These are phyloP conservation scores for Entomortierella beljakovae DNA, from an alignment of 192 early-diverging fungal species.

Conservation along the genomic window DNA sequence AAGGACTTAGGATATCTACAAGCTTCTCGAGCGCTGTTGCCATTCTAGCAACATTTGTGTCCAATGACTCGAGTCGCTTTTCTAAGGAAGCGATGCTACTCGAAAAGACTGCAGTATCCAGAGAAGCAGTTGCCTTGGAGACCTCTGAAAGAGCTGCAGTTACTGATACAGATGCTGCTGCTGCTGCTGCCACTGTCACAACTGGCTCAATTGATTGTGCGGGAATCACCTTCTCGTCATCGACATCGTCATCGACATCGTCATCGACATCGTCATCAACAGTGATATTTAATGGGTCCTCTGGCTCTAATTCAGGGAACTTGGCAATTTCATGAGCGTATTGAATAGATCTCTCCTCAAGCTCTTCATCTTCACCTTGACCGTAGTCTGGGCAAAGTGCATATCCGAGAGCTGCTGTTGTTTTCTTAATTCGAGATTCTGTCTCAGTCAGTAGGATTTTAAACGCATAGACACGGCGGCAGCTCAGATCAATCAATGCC, in stretches of 20 bases:
- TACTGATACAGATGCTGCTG: conserved; percentile 21
- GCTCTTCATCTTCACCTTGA: conserved; percentile 16
- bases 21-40: conserved; percentile 53
- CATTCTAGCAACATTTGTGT: conserved; percentile 53
- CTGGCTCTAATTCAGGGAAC: conserved; percentile 34
- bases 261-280: conserved; percentile 51
- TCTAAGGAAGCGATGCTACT: conserved; percentile 40
- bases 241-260: conserved; percentile 35
- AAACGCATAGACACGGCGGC: conserved; percentile 60
- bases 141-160: conserved; percentile 27
- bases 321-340: conserved; percentile 48
- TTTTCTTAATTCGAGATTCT: conserved; percentile 2
- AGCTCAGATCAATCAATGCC: conserved; percentile 59
- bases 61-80: conserved; percentile 50
- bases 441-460: conserved; percentile 45
- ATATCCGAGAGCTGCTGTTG: conserved; percentile 49
- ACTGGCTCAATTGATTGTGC: conserved; percentile 12
- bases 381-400: conserved; percentile 57
- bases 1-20: conserved; percentile 41
- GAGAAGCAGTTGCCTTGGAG: conserved; percentile 25
- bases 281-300: conserved; percentile 1
- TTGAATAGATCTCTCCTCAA: conserved; percentile 38
- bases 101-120: conserved; percentile 38
- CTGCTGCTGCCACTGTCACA: conserved; percentile 28
- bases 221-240: conserved; percentile 33